Evolutionary conservation across 306 rosid genomes (phyloP).

Genomic region (Fragaria vesca): DNA sequence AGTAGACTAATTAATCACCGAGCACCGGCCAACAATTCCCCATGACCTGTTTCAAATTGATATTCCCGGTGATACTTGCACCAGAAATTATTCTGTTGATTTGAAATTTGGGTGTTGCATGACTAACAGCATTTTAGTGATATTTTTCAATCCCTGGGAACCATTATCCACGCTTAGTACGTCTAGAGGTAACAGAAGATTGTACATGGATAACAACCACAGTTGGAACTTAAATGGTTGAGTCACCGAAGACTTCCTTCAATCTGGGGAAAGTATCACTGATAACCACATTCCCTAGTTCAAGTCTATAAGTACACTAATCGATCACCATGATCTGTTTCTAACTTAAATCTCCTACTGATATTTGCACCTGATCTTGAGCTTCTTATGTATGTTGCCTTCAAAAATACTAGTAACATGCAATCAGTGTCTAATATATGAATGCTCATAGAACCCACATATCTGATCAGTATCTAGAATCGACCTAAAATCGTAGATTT

Average conservation of each 20-base stretch:
- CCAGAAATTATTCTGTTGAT: background rate
- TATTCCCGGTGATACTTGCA: background rate
- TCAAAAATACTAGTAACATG: background rate
- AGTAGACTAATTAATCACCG: no score
- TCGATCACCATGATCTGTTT: no score
- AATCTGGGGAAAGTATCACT: background rate
- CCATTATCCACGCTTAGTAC: no score
- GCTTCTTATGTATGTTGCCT: no score
- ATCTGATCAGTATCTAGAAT: background rate
- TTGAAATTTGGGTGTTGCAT: no score
- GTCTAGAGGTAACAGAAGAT: no score
- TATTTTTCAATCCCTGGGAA: no score
- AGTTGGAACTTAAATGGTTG: no score
- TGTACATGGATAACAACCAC: no score
- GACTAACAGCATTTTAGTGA: no score
- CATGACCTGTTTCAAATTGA: background rate
- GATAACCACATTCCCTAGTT: no score
- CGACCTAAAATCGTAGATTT: background rate
- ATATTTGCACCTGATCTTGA: background rate
- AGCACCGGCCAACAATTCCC: background rate
- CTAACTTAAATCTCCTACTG: background rate
- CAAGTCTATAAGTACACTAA: no score
- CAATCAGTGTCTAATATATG: background rate
- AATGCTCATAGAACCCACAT: conserved; percentile 1
- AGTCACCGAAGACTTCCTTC: background rate